Evolutionary conservation across 495 filamentous ascomycete genomes (phyloP).

Genomic region (Mytilinidion resinicola): DNA sequence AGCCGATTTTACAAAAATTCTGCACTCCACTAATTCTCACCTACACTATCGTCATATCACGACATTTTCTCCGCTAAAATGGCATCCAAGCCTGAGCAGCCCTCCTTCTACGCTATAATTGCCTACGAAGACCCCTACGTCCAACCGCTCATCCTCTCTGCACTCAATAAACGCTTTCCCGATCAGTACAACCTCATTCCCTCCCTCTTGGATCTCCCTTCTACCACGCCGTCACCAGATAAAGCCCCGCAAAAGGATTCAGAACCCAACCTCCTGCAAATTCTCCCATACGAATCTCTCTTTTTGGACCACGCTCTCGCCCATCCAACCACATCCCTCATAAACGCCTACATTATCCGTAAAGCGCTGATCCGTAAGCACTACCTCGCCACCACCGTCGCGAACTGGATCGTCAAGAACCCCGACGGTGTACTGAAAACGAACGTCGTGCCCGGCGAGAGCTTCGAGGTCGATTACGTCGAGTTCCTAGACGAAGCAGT

Average conservation of each 20-base stretch:
- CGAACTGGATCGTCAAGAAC: constrained; percentile 74
- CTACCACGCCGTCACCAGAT: constrained; percentile 21
- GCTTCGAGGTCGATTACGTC: constrained; percentile 91
- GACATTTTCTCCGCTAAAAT: background rate
- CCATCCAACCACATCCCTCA: constrained; percentile 53
- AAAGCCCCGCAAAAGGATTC: constrained; percentile 25
- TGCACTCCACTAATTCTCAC: too few species aligned
- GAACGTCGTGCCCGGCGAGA: constrained; percentile 66
- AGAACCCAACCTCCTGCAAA: constrained; percentile 55
- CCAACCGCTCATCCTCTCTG: constrained; percentile 69
- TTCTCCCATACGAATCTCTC: constrained; percentile 76
- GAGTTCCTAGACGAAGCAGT: constrained; percentile 94
- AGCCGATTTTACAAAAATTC: too few species aligned
- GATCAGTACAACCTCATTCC: constrained; percentile 41
- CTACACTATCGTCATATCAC: too few species aligned
- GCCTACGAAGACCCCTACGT: constrained; percentile 83
- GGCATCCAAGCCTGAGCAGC: background rate
- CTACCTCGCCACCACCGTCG: constrained; percentile 72
- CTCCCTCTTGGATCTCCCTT: constrained; percentile 41
- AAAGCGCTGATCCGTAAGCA: constrained; percentile 98
- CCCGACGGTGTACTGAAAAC: constrained; percentile 59
- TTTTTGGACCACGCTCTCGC: constrained; percentile 68
- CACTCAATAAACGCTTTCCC: constrained; percentile 58
- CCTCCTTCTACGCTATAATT: constrained; percentile 61
- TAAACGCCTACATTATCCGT: constrained; percentile 85